These are phyloP conservation scores for Podospora didyma DNA, from an alignment of 495 filamentous ascomycete species.

Conservation along the genomic window DNA sequence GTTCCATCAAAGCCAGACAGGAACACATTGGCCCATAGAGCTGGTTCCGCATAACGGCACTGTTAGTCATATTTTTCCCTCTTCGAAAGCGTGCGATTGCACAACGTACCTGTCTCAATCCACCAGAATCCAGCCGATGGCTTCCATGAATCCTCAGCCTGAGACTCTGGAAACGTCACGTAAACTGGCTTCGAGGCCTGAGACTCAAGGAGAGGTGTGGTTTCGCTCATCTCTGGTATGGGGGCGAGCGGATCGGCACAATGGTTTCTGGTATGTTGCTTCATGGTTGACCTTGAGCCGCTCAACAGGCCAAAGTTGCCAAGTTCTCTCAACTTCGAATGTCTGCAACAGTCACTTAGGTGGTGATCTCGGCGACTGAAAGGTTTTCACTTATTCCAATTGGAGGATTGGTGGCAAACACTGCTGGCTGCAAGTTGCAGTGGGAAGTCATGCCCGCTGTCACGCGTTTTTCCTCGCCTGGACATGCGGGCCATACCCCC, in stretches of 20 bases:
- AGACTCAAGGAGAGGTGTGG: constrained; percentile 19
- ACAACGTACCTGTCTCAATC: constrained; percentile 32
- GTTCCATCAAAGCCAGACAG: constrained; percentile 62
- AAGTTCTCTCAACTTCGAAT: background rate
- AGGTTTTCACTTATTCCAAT: no score
- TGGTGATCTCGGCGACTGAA: no score
- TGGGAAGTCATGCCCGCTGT: background rate
- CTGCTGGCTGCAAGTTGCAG: background rate
- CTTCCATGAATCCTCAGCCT: constrained; percentile 19
- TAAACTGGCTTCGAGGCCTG: constrained; percentile 15
- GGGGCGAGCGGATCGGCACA: background rate
- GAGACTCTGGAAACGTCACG: constrained; percentile 17
- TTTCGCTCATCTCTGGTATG: constrained; percentile 14
- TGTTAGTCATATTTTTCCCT: constrained; percentile 7
- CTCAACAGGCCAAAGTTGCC: background rate
- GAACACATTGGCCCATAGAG: constrained; percentile 63
- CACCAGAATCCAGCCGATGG: constrained; percentile 32
- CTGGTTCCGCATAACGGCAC: constrained; percentile 27
- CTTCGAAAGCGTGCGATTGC: background rate
- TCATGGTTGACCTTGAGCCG: background rate
- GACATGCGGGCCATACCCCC: background rate
- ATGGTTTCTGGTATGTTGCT: background rate
- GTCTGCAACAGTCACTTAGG: background rate
- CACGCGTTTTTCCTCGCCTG: background rate
- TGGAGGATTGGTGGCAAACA: no score